Percentiles rank a stretch among this genome's conserved stretches.
Conservation (phyloP, 306 rosid species). For the Hylodesmum podocarpum region DNA sequence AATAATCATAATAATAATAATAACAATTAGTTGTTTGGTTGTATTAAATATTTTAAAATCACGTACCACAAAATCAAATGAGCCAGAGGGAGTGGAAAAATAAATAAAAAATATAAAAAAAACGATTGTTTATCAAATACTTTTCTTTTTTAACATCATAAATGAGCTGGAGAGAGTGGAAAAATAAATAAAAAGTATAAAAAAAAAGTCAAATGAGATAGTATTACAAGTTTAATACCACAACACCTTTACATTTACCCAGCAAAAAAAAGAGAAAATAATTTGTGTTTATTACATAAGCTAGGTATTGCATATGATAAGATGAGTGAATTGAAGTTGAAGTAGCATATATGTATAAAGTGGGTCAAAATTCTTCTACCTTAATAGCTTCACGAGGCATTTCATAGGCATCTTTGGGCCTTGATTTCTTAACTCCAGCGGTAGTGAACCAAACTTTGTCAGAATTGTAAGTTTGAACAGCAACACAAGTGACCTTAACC, state of each 20-base stretch:
- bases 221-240: not conserved
- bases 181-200: no score
- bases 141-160: no score
- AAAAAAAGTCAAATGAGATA: not conserved
- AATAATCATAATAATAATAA: no score
- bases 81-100: no score
- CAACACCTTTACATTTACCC: not conserved
- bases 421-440: constrained; percentile 48
- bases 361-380: constrained; percentile 39
- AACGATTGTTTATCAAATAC: no score
- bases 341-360: not conserved
- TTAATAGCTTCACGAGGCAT: constrained; percentile 45
- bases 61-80: no score
- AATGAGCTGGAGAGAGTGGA: no score
- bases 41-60: no score
- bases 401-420: constrained; percentile 56
- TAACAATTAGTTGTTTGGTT: no score
- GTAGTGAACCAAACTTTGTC: constrained; percentile 59
- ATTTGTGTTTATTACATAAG: not conserved
- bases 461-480: constrained; percentile 53
- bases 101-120: no score
- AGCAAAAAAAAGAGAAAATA: not conserved
- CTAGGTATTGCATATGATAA: not conserved
- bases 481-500: constrained; percentile 53
- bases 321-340: not conserved